phyloP scores from a whole-genome alignment of 1,284 basidiomycete species.

The Takashimella tepidaria region DNA sequence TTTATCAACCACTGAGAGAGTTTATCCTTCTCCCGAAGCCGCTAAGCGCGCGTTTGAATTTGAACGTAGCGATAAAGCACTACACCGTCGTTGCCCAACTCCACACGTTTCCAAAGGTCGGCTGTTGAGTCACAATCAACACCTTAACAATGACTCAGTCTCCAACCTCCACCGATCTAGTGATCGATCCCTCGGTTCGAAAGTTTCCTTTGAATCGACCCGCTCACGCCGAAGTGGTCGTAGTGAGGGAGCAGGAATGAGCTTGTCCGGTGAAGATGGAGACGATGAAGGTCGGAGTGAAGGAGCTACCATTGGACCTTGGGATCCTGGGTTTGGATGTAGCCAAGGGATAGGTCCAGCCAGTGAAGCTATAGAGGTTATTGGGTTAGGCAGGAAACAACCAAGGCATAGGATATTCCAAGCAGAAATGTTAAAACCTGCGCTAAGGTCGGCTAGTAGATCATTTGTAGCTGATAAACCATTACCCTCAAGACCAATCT shows the following conservation, averaged over 20 bases:
- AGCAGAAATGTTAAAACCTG: slow-evolving; percentile 31
- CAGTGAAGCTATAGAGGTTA: slow-evolving; percentile 36
- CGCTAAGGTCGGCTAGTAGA: slow-evolving; percentile 9
- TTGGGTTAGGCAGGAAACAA: slow-evolving; percentile 31
- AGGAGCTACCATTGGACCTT: slow-evolving; percentile 10
- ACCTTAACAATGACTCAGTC: not conserved
- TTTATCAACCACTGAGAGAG: slow-evolving; percentile 20
- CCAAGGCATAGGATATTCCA: slow-evolving; percentile 31
- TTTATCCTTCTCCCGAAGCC: slow-evolving; percentile 27
- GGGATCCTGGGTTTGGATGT: slow-evolving; percentile 26
- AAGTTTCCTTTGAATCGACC: slow-evolving; percentile 25
- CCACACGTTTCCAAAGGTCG: slow-evolving; percentile 18
- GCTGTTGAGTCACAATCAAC: no score
- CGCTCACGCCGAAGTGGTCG: slow-evolving; percentile 1
- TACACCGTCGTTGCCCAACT: slow-evolving; percentile 23
- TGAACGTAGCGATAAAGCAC: slow-evolving; percentile 17
- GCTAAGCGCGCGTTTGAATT: slow-evolving; percentile 24
- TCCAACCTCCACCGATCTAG: not conserved
- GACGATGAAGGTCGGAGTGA: slow-evolving; percentile 6
- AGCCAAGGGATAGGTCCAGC: slow-evolving; percentile 25
- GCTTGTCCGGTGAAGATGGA: slow-evolving; percentile 4
- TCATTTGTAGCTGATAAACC: slow-evolving; percentile 19
- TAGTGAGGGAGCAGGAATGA: slow-evolving; percentile 8
- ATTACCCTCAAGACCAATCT: slow-evolving; percentile 22
- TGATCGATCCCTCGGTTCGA: slow-evolving; percentile 17